Evolutionary conservation across 108 stramenopile genomes (phyloP).

Genomic region (Stephanodiscus minutulus): DNA sequence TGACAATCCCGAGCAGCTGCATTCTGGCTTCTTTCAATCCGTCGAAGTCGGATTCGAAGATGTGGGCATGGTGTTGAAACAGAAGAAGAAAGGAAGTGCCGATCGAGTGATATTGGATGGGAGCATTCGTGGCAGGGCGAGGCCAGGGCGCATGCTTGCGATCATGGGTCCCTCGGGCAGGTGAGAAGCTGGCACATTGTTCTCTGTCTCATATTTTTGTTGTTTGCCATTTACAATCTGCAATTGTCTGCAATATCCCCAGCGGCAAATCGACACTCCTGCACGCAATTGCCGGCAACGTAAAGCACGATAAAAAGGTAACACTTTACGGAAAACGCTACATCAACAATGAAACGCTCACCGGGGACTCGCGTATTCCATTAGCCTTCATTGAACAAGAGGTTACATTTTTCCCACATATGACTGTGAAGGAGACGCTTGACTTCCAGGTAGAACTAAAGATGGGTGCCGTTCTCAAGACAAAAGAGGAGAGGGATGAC

Average conservation of each 20-base stretch:
- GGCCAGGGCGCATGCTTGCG: conserved; percentile 77
- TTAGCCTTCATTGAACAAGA: conserved; percentile 82
- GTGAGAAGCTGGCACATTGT: background rate
- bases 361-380: conserved; percentile 71
- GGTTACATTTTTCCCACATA: conserved; percentile 84
- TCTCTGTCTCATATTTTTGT: background rate
- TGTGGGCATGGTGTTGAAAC: conserved; percentile 60
- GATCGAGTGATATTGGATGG: conserved; percentile 78
- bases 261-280: conserved; percentile 71
- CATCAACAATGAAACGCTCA: conserved; percentile 60
- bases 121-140: conserved; percentile 68
- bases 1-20: conserved; percentile 39
- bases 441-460: conserved; percentile 83
- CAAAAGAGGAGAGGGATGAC: conserved; percentile 59
- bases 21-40: conserved; percentile 45
- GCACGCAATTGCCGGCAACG: conserved; percentile 82
- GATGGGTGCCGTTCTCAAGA: conserved; percentile 62
- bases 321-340: conserved; percentile 65
- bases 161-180: conserved; percentile 73
- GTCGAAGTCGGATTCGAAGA: conserved; percentile 74
- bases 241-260: background rate
- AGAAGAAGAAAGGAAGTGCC: conserved; percentile 42
- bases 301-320: conserved; percentile 67
- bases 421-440: conserved; percentile 88
- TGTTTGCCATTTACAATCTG: background rate